Evolutionary conservation across 2,329 filamentous ascomycete species (phyloP).

Genomic region (Capronia epimyces): DNA sequence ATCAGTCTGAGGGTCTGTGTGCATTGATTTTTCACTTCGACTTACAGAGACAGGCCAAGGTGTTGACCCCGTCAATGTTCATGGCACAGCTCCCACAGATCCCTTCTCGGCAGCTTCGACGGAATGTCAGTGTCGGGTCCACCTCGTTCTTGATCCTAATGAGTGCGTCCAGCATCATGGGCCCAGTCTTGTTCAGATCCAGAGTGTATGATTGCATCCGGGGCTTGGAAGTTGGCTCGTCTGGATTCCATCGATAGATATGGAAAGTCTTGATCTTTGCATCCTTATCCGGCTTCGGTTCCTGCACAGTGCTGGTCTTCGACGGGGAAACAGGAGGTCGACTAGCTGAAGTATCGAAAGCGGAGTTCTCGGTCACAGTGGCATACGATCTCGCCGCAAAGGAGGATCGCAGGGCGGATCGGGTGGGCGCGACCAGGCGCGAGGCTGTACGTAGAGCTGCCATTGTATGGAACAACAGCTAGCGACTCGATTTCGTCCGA

Average conservation of each 20-base stretch:
- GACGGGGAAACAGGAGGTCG: slow-evolving; percentile 41
- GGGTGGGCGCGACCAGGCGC: slow-evolving; percentile 37
- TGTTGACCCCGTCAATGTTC: slow-evolving; percentile 99
- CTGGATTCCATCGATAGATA: slow-evolving; percentile 98
- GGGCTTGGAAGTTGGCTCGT: slow-evolving; percentile 86
- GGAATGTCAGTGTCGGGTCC: slow-evolving; percentile 93
- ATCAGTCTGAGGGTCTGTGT: slow-evolving; percentile 15
- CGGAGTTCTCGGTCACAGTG: slow-evolving; percentile 39
- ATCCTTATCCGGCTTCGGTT: slow-evolving; percentile 53
- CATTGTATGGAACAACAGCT: slow-evolving; percentile 35
- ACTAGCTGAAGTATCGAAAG: slow-evolving; percentile 32
- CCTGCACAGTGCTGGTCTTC: slow-evolving; percentile 56
- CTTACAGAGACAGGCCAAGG: slow-evolving; percentile 89
- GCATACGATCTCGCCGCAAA: slow-evolving; percentile 42
- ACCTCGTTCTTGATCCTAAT: slow-evolving; percentile 99
- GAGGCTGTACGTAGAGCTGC: slow-evolving; percentile 46
- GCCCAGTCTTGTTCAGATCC: slow-evolving; percentile 97
- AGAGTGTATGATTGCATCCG: slow-evolving; percentile 91
- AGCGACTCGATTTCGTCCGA: slow-evolving; percentile 1
- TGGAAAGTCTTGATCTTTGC: slow-evolving; percentile 86
- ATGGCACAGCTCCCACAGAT: slow-evolving; percentile 98
- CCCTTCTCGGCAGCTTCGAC: slow-evolving; percentile 91
- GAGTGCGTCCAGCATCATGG: slow-evolving; percentile 95
- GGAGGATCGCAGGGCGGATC: slow-evolving; percentile 37
- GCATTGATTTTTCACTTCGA: slow-evolving; percentile 36